Conservation (phyloP, 2,329 filamentous ascomycete genomes). For the Diaporthe sp. region DNA sequence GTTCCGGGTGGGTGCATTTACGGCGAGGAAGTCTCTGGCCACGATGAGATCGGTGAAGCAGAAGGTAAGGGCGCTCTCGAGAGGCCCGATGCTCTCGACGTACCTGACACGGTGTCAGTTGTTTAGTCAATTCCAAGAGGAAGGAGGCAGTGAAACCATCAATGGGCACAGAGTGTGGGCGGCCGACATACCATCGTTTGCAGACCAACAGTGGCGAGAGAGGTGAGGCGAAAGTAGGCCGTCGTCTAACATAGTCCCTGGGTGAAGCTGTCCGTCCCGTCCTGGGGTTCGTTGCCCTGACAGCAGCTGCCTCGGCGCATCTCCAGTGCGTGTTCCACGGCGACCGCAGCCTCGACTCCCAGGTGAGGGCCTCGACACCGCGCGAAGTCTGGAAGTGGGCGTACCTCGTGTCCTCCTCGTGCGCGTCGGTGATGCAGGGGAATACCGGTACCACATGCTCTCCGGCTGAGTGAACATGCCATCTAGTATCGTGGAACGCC, state of each 20-base stretch:
- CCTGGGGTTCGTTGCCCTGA: slow-evolving; percentile 19
- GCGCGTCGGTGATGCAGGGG: slow-evolving; percentile 43
- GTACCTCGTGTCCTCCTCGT: slow-evolving; percentile 39
- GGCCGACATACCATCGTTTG: slow-evolving; percentile 47
- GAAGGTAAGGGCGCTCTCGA: slow-evolving; percentile 48
- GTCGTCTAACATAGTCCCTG: slow-evolving; percentile 3
- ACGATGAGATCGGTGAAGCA: slow-evolving; percentile 48
- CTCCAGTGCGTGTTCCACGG: slow-evolving; percentile 40
- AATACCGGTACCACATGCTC: slow-evolving; percentile 38
- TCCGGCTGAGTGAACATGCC: slow-evolving; percentile 43
- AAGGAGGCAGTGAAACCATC: neutral
- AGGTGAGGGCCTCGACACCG: slow-evolving; percentile 30
- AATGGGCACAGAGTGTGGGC: too few species aligned
- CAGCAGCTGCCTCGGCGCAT: slow-evolving; percentile 37
- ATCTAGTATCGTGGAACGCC: slow-evolving; percentile 42
- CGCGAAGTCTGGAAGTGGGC: slow-evolving; percentile 34
- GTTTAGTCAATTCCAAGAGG: neutral
- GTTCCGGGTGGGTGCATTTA: slow-evolving; percentile 36
- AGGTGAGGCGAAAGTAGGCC: slow-evolving; percentile 40
- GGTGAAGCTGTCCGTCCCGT: slow-evolving; percentile 5
- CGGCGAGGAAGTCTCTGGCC: slow-evolving; percentile 46
- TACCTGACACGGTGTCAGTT: slow-evolving; percentile 44
- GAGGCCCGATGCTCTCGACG: slow-evolving; percentile 45
- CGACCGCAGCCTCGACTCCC: slow-evolving; percentile 39
- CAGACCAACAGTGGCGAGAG: slow-evolving; percentile 45